Percentiles rank a stretch among this genome's conserved stretches.
These are phyloP conservation scores for Populus tremula DNA, from an alignment of 345 rosid species.

Conservation along the genomic window DNA sequence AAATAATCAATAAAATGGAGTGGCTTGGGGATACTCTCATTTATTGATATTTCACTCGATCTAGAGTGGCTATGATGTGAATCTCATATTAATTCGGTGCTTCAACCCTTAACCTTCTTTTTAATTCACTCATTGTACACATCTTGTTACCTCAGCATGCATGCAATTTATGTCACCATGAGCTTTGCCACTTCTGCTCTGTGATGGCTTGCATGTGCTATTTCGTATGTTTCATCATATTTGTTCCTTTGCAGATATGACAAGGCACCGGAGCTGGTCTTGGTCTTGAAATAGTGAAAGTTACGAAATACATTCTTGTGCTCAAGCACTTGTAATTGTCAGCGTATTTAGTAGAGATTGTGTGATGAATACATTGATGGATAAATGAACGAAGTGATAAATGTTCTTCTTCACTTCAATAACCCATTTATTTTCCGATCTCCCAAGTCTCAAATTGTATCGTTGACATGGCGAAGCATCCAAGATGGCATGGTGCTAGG, in stretches of 20 bases:
- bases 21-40: not conserved
- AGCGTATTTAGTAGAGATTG: not conserved
- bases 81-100: not conserved
- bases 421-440: not conserved
- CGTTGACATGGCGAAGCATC: slow-evolving; percentile 40
- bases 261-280: not conserved
- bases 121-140: no score
- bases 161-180: no score
- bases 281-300: not conserved
- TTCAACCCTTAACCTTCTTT: not conserved
- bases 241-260: not conserved
- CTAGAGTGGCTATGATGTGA: not conserved
- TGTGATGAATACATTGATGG: not conserved
- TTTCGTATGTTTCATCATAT: not conserved
- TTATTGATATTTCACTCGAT: not conserved
- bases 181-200: not conserved
- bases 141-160: no score
- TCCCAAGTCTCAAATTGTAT: not conserved
- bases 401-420: not conserved
- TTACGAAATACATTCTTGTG: not conserved
- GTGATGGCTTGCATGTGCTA: not conserved
- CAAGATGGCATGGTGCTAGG: slow-evolving; percentile 33
- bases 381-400: slow-evolving; percentile 1
- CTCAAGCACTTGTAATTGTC: not conserved
- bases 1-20: not conserved